These are phyloP conservation scores for Penicillium fimorum DNA, from an alignment of 495 filamentous ascomycete species.

Conservation along the genomic window DNA sequence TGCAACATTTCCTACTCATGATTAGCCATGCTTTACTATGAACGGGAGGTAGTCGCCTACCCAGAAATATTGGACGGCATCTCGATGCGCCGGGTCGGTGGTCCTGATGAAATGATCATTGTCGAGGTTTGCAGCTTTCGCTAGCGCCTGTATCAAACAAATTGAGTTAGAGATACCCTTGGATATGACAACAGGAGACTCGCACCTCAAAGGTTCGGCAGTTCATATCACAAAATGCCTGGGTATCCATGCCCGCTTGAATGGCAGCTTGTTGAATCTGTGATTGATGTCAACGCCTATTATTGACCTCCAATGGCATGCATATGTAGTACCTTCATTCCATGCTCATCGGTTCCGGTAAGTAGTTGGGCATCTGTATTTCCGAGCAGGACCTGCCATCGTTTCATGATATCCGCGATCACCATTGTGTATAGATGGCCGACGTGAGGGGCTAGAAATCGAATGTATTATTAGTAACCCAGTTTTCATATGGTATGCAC, in stretches of 20 bases:
- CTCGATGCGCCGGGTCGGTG: constrained; percentile 74
- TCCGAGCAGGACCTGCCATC: constrained; percentile 82
- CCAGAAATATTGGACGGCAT: constrained; percentile 93
- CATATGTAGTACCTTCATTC: constrained; percentile 66
- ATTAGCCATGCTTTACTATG: constrained; percentile 15
- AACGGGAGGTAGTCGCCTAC: constrained; percentile 33
- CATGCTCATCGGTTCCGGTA: constrained; percentile 97
- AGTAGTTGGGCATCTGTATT: constrained; percentile 64
- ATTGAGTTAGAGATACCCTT: neutral
- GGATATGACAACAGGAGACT: neutral
- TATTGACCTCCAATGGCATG: neutral
- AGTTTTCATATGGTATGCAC: neutral
- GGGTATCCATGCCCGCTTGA: constrained; percentile 58
- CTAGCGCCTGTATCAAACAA: constrained; percentile 52
- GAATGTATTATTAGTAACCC: constrained; percentile 16
- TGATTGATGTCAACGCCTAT: constrained; percentile 18
- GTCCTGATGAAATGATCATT: constrained; percentile 90
- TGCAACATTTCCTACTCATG: constrained; percentile 56
- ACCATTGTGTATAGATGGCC: constrained; percentile 94
- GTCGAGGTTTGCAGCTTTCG: constrained; percentile 61
- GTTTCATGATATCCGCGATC: constrained; percentile 84
- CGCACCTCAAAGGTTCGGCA: constrained; percentile 50
- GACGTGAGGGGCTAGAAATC: constrained; percentile 76
- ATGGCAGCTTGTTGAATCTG: constrained; percentile 82
- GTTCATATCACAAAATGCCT: constrained; percentile 60